Conservation (phyloP, 768 basidiomycete genomes). For the Naganishia onofrii region DNA sequence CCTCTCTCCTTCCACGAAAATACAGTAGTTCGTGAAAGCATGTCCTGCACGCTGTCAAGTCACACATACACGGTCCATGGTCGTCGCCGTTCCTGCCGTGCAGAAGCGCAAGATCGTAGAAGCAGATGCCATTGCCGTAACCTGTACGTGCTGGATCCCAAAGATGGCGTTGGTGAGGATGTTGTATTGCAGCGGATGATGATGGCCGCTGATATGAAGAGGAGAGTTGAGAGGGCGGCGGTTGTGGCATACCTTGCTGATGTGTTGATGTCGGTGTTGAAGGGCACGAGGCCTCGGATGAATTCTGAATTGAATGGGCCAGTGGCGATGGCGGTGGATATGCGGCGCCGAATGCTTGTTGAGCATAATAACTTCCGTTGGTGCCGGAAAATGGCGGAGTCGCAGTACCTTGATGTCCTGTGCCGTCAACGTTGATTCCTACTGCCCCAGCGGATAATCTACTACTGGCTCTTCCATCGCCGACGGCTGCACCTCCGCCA, state of each 20-base stretch:
- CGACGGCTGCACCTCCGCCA: conserved; percentile 15
- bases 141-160: conserved; percentile 32
- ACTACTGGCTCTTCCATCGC: conserved; percentile 12
- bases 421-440: neutral
- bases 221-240: conserved; percentile 21
- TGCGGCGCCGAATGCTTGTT: conserved; percentile 4
- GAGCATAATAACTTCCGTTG: conserved; percentile 19
- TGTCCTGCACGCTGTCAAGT: conserved; percentile 32
- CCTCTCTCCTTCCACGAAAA: conserved; percentile 31
- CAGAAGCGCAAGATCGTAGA: conserved; percentile 44
- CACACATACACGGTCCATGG: conserved; percentile 34
- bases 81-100: conserved; percentile 41
- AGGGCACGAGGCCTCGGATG: neutral
- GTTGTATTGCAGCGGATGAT: conserved; percentile 24
- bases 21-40: conserved; percentile 36
- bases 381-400: conserved; percentile 17
- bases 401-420: neutral
- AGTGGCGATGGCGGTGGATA: neutral
- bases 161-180: conserved; percentile 30
- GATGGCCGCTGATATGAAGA: conserved; percentile 5
- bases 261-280: neutral
- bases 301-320: neutral
- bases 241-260: neutral
- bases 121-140: conserved; percentile 48
- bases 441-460: neutral